Conservation (phyloP, 148 eudicot species). For the Silene conica region DNA sequence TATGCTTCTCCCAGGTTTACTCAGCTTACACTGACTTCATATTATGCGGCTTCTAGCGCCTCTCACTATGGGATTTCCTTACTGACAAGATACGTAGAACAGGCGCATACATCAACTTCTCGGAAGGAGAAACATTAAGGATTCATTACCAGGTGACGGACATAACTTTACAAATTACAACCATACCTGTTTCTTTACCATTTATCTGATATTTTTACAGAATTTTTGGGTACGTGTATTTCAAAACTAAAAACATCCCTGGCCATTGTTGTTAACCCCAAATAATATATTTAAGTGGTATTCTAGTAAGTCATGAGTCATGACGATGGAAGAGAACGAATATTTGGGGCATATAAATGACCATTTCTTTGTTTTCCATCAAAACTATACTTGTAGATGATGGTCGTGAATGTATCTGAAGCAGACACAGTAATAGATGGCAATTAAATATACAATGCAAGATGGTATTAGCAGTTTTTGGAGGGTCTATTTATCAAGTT, state of each 20-base stretch:
- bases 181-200: conserved; percentile 1
- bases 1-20: conserved; percentile 70
- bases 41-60: conserved; percentile 80
- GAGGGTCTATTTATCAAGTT: background rate
- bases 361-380: conserved; percentile 7
- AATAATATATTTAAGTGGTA: background rate
- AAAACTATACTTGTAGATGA: background rate
- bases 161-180: background rate
- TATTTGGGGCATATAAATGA: conserved; percentile 1
- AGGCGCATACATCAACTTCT: conserved; percentile 48
- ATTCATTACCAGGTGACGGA: conserved; percentile 13
- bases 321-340: conserved; percentile 4
- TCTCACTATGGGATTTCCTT: conserved; percentile 82
- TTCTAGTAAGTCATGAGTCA: background rate
- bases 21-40: conserved; percentile 76
- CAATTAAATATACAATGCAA: background rate
- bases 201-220: conserved; percentile 4
- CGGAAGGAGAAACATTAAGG: conserved; percentile 43
- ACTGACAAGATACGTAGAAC: conserved; percentile 68
- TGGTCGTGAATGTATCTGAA: background rate
- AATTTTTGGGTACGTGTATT: conserved; percentile 4
- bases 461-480: background rate
- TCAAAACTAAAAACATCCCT: background rate
- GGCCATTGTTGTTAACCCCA: background rate
- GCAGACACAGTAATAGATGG: background rate